Evolutionary conservation across 768 basidiomycete species (phyloP), one percentile per base, ranked within the genome.

Genomic region (Boletus rufocinnamomeus): DNA sequence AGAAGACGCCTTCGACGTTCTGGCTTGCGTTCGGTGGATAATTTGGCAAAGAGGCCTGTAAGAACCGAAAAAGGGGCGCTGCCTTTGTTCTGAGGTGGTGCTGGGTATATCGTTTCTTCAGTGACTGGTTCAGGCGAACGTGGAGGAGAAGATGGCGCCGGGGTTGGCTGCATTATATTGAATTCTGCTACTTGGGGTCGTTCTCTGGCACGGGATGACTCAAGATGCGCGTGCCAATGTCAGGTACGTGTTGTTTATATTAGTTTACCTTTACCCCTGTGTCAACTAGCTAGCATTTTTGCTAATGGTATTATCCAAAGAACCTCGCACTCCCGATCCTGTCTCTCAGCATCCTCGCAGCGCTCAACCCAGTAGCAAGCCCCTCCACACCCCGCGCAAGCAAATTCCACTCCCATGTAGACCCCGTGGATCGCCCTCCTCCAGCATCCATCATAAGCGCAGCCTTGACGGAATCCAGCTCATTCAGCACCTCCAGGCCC

Each of bases 401-500:
- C 13, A 66, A 30, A 28, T 63, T 41, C 69, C 80, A 60, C 19
- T 64, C 47, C 73, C 79, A 59, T 69, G 75, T 51, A 71, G 52
- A 57, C 69, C 67, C 75, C 61, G 54, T 37, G 58, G 38, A 52
- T 28, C 61, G 44, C 32, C 57, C 60, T 1, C 80, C 81, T 5
- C 89, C 95, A 11, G 91, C 95, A 16, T 81, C 77, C 69, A 86
- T 81, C 91, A 98, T 93, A 17, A 99, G 70, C 2, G 88, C 84
- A 17, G 84, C 82, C 75, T 98, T 98, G 59, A 98, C 63, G 0
- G 84, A 77, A 57, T 89, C 88, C 17, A 97, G 74, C 73, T 98
- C 95, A 66, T 98, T 97, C 45, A 98, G 64, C 13, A 97, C 85
- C 66, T 98, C 96, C 21, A 98, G 69, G 2, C 97, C 97, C 17